phyloP scores from a whole-genome alignment of 1,139 yeast species.

The Chernovozyma sophiae-reginae region DNA sequence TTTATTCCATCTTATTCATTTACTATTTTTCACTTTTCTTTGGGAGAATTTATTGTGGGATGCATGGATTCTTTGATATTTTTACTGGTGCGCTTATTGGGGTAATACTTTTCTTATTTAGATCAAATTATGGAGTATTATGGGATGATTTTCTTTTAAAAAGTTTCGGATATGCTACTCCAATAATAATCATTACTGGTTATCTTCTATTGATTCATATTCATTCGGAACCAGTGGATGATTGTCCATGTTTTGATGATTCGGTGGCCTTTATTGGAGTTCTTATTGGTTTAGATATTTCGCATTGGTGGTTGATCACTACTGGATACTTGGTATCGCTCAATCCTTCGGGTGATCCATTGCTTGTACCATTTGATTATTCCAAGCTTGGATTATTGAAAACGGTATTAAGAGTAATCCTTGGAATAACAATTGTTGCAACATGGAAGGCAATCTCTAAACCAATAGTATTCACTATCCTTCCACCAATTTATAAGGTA shows the following conservation, averaged over 20 bases:
- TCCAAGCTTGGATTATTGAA: constrained; percentile 38
- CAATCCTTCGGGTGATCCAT: constrained; percentile 22
- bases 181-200: constrained; percentile 35
- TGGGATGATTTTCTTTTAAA: constrained; percentile 40
- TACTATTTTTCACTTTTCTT: constrained; percentile 67
- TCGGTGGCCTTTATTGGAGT: constrained; percentile 94
- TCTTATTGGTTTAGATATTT: constrained; percentile 65
- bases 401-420: constrained; percentile 39
- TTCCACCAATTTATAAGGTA: constrained; percentile 45
- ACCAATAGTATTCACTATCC: constrained; percentile 49
- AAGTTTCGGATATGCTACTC: constrained; percentile 19
- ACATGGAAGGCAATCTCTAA: constrained; percentile 69
- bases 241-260: constrained; percentile 96
- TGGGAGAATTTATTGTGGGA: constrained; percentile 92
- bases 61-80: constrained; percentile 91
- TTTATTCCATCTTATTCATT: constrained; percentile 19
- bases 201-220: constrained; percentile 53
- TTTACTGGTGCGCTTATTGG: constrained; percentile 67
- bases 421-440: constrained; percentile 61
- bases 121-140: constrained; percentile 30
- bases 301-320: constrained; percentile 42
- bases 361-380: constrained; percentile 37
- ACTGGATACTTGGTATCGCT: constrained; percentile 20
- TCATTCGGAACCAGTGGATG: constrained; percentile 86
- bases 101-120: constrained; percentile 33